Percentiles rank a stretch among this genome's conserved stretches.
Evolutionary conservation across 305 asterid species (phyloP).

Genomic region (Petunia hybrid): DNA sequence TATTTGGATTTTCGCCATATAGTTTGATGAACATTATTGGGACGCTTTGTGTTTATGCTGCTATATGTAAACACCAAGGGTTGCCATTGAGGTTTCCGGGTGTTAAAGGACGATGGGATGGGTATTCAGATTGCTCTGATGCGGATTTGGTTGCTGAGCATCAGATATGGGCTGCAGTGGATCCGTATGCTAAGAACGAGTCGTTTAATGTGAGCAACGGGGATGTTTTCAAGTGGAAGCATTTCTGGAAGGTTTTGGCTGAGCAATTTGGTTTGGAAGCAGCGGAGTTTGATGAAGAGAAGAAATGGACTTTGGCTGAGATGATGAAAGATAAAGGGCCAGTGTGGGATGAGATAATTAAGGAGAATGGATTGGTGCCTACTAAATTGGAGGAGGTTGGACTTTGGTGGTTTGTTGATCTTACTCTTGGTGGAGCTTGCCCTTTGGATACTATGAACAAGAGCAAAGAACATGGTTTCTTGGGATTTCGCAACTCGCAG

Average conservation of each 20-base stretch:
- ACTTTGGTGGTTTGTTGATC: conserved; percentile 55
- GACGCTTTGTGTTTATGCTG: conserved; percentile 55
- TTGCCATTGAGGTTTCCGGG: conserved; percentile 53
- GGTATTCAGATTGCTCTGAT: conserved; percentile 50
- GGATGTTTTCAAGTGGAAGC: conserved; percentile 63
- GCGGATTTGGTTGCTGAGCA: conserved; percentile 65
- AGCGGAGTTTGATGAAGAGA: conserved; percentile 45
- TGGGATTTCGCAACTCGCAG: conserved; percentile 56
- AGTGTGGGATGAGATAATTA: conserved; percentile 57
- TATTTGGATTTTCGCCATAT: conserved; percentile 59
- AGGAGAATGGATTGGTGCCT: conserved; percentile 43
- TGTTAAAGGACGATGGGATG: conserved; percentile 49
- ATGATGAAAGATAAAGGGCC: conserved; percentile 60
- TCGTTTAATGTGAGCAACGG: conserved; percentile 58
- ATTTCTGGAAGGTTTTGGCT: conserved; percentile 53
- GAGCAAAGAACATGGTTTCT: conserved; percentile 61
- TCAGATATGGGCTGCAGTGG: conserved; percentile 61
- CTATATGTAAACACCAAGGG: conserved; percentile 62
- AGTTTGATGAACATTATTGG: conserved; percentile 56
- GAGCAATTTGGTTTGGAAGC: conserved; percentile 51
- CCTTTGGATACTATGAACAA: conserved; percentile 51
- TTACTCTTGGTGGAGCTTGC: conserved; percentile 7
- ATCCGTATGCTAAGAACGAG: conserved; percentile 57
- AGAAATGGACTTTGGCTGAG: conserved; percentile 41
- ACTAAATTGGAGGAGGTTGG: conserved; percentile 50